phyloP scores from a whole-genome alignment of 108 stramenopile species.

The Stephanodiscus minutulus region DNA sequence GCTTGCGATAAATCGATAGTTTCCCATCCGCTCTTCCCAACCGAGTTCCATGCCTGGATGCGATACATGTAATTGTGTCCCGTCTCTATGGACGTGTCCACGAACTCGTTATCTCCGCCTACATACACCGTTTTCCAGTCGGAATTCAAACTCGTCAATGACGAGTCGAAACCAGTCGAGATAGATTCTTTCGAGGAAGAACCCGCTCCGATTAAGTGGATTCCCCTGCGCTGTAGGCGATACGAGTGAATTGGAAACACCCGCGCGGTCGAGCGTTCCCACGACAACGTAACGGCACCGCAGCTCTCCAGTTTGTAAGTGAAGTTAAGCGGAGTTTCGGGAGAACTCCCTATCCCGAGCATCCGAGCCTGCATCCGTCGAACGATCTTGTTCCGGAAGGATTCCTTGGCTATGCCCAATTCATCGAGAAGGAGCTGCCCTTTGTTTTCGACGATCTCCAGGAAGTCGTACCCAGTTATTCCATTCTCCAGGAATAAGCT shows the following conservation, averaged over 20 bases:
- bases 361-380: slow-evolving; percentile 51
- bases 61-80: slow-evolving; percentile 53
- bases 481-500: slow-evolving; percentile 51
- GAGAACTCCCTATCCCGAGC: slow-evolving; percentile 54
- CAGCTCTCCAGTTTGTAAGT: slow-evolving; percentile 33
- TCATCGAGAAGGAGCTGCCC: slow-evolving; percentile 49
- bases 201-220: slow-evolving; percentile 25
- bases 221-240: slow-evolving; percentile 50
- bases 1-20: slow-evolving; percentile 34
- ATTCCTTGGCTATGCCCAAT: slow-evolving; percentile 52
- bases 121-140: slow-evolving; percentile 52
- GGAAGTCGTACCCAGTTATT: slow-evolving; percentile 73
- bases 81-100: slow-evolving; percentile 39
- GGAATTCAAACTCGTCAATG: slow-evolving; percentile 6
- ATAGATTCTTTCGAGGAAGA: slow-evolving; percentile 1
- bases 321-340: slow-evolving; percentile 21
- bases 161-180: slow-evolving; percentile 6
- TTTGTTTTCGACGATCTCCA: slow-evolving; percentile 59
- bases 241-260: slow-evolving; percentile 69
- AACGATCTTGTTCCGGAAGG: slow-evolving; percentile 47
- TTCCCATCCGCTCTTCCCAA: slow-evolving; percentile 53
- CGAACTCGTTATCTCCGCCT: slow-evolving; percentile 46
- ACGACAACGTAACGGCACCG: slow-evolving; percentile 38
- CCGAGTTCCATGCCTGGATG: slow-evolving; percentile 58
- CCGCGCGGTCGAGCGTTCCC: slow-evolving; percentile 27